Conservation (phyloP, 139 green algal species). For the Asterochloris sp. region DNA sequence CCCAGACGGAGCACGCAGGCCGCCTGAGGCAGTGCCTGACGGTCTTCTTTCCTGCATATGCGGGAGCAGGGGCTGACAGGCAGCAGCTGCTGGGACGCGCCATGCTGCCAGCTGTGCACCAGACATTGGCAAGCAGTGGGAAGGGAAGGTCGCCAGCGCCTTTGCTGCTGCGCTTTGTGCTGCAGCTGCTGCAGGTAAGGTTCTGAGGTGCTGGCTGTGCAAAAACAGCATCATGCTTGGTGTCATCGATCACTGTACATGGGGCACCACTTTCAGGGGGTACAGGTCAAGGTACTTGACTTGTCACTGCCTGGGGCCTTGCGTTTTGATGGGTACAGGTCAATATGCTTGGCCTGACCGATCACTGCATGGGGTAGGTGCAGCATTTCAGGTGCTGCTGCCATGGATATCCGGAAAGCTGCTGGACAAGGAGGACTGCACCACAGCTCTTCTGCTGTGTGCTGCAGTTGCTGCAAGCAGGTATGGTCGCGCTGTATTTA, state of each 20-base stretch:
- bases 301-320: not conserved
- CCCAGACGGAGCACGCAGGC: slow-evolving; percentile 22
- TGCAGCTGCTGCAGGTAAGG: slow-evolving; percentile 1
- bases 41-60: slow-evolving; percentile 59
- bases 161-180: not conserved
- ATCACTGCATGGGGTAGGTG: not conserved
- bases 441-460: not conserved
- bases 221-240: not conserved
- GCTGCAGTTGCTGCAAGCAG: not conserved
- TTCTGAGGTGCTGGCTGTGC: not conserved
- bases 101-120: slow-evolving; percentile 31
- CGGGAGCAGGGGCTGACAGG: slow-evolving; percentile 12
- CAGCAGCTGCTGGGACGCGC: slow-evolving; percentile 38
- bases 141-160: not conserved
- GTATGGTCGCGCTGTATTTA: not conserved
- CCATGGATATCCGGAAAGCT: not conserved
- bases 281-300: not conserved
- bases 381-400: not conserved
- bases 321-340: not conserved
- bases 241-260: not conserved
- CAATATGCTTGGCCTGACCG: not conserved
- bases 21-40: slow-evolving; percentile 45
- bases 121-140: not conserved
- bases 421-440: not conserved
- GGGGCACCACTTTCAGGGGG: not conserved